These are phyloP conservation scores for Camellia granthamiana DNA, from an alignment of 148 eudicot species.

Conservation along the genomic window DNA sequence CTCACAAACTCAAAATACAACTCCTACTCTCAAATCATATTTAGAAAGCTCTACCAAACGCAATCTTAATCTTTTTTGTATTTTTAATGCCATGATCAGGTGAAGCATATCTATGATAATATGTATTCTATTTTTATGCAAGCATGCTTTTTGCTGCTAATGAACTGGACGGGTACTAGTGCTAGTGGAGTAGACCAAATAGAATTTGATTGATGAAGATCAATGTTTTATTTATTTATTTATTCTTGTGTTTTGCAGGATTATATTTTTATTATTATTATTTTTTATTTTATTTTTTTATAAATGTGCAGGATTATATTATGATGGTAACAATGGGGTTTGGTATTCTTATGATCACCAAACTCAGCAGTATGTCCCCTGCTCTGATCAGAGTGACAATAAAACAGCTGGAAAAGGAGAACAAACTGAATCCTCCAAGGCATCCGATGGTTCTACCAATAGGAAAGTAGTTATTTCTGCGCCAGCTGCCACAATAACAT, in stretches of 20 bases:
- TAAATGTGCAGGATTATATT: conserved; percentile 65
- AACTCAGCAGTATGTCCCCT: conserved; percentile 79
- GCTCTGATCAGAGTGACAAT: conserved; percentile 58
- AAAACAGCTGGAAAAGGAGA: conserved; percentile 47
- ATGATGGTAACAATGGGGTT: conserved; percentile 87
- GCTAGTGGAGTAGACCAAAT: too few species aligned
- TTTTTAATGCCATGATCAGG: not conserved
- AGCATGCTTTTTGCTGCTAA: too few species aligned
- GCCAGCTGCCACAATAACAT: conserved; percentile 79
- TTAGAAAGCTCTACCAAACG: too few species aligned
- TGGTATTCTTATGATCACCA: conserved; percentile 84
- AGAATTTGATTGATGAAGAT: too few species aligned
- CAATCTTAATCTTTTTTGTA: too few species aligned
- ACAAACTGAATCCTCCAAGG: conserved; percentile 40
- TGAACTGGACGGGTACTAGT: too few species aligned
- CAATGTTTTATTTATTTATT: not conserved
- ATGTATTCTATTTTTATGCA: not conserved
- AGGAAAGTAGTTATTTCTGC: conserved; percentile 86
- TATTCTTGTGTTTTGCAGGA: conserved; percentile 40
- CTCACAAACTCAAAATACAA: too few species aligned
- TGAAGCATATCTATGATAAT: not conserved
- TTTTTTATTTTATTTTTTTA: not conserved
- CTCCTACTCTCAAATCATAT: too few species aligned
- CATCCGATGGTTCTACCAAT: conserved; percentile 45
- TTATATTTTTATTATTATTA: conserved; percentile 43